Evolutionary conservation across 164 flowering plant species (phyloP).

Genomic region (Umbellularia californica): DNA sequence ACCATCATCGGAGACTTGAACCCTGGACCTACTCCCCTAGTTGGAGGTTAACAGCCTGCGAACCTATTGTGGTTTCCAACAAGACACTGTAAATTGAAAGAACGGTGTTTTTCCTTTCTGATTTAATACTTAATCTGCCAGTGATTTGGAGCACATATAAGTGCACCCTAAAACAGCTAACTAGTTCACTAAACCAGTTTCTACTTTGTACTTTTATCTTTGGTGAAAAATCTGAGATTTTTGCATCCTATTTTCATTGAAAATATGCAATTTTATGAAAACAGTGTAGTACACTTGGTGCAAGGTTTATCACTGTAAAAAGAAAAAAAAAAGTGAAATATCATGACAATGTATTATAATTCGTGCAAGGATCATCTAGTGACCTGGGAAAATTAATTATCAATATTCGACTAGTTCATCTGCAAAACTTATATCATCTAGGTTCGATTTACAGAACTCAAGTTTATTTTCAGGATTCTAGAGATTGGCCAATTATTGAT

Average conservation of each 20-base stretch:
- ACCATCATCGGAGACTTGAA: too few relatives aligned
- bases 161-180: neutral
- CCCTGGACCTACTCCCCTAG: too few relatives aligned
- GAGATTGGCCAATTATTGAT: constrained; percentile 59
- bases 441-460: neutral
- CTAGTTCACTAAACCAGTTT: neutral
- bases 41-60: too few relatives aligned
- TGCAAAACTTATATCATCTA: neutral
- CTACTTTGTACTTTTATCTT: neutral
- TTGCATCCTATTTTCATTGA: too few relatives aligned
- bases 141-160: neutral
- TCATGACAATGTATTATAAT: neutral
- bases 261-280: too few relatives aligned
- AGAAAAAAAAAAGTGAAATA: too few relatives aligned
- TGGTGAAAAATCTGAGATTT: too few relatives aligned
- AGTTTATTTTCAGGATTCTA: constrained; percentile 35
- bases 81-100: too few relatives aligned
- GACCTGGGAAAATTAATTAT: neutral
- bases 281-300: too few relatives aligned
- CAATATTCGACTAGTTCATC: neutral
- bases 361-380: neutral
- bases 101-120: too few relatives aligned
- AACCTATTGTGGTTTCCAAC: too few relatives aligned
- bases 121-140: neutral
- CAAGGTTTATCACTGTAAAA: too few relatives aligned